Evolutionary conservation across 2,329 filamentous ascomycete genomes (phyloP).

Genomic region (Epichloe hybrida): DNA sequence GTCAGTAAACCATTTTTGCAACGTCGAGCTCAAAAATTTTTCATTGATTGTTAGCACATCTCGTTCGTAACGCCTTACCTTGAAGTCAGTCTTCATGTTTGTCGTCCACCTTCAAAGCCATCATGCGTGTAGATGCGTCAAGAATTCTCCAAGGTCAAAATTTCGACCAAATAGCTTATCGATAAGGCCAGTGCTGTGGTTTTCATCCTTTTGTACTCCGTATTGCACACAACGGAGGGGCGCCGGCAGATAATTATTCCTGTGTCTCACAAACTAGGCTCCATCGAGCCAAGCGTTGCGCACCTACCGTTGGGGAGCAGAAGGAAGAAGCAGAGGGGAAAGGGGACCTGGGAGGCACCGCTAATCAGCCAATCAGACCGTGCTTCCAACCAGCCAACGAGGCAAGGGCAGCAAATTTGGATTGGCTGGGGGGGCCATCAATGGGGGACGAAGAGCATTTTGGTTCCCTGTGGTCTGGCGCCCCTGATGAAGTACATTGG

Average conservation of each 20-base stretch:
- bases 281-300: constrained; percentile 9
- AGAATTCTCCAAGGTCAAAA: constrained; percentile 14
- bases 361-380: constrained; percentile 1
- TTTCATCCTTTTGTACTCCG: background rate
- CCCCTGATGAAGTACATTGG: constrained; percentile 23
- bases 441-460: background rate
- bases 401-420: constrained; percentile 6
- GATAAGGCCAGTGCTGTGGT: constrained; percentile 1
- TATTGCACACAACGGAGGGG: background rate
- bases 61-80: constrained; percentile 42
- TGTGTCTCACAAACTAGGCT: constrained; percentile 2
- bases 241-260: too few species aligned
- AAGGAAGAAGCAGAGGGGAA: constrained; percentile 6
- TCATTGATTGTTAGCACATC: background rate
- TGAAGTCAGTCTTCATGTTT: constrained; percentile 98
- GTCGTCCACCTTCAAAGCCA: constrained; percentile 17
- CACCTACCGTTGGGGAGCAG: constrained; percentile 8
- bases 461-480: constrained; percentile 11
- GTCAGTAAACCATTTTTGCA: background rate
- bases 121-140: constrained; percentile 12
- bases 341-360: constrained; percentile 7
- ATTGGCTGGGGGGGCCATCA: too few species aligned
- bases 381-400: constrained; percentile 7
- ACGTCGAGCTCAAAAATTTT: too few species aligned
- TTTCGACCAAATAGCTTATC: constrained; percentile 12